phyloP scores from a whole-genome alignment of 1,139 yeast genomes.

The Hemisphaericaspora xylofermentans region DNA sequence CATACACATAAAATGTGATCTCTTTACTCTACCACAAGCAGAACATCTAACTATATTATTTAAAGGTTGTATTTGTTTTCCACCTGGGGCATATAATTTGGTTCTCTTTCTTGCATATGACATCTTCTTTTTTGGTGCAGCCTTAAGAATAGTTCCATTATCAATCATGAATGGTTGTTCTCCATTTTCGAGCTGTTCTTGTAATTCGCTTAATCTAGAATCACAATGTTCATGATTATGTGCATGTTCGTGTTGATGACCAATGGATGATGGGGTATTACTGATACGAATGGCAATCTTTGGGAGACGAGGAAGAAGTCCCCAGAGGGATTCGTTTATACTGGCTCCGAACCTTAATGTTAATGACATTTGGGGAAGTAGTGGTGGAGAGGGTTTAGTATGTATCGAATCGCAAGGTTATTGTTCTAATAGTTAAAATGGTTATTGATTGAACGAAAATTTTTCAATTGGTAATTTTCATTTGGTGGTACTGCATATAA shows the following conservation, averaged over 20 bases:
- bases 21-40: constrained; percentile 88
- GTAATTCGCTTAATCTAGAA: constrained; percentile 31
- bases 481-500: neutral
- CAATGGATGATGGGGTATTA: constrained; percentile 2
- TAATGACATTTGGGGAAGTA: constrained; percentile 21
- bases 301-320: constrained; percentile 26
- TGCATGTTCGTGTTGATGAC: constrained; percentile 3
- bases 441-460: constrained; percentile 2
- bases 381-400: neutral
- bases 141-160: constrained; percentile 66
- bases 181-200: constrained; percentile 30
- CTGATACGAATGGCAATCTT: constrained; percentile 14
- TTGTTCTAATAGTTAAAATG: too few species aligned
- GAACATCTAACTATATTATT: constrained; percentile 87
- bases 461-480: constrained; percentile 1
- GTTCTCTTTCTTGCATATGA: constrained; percentile 85
- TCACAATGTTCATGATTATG: constrained; percentile 14
- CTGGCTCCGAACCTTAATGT: constrained; percentile 23
- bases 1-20: constrained; percentile 91
- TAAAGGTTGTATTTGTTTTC: constrained; percentile 74
- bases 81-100: constrained; percentile 78
- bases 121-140: constrained; percentile 92
- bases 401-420: neutral
- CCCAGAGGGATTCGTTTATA: constrained; percentile 17
- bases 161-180: constrained; percentile 42